Evolutionary conservation across 345 rosid genomes (phyloP).

Genomic region (Mercurialis annua): DNA sequence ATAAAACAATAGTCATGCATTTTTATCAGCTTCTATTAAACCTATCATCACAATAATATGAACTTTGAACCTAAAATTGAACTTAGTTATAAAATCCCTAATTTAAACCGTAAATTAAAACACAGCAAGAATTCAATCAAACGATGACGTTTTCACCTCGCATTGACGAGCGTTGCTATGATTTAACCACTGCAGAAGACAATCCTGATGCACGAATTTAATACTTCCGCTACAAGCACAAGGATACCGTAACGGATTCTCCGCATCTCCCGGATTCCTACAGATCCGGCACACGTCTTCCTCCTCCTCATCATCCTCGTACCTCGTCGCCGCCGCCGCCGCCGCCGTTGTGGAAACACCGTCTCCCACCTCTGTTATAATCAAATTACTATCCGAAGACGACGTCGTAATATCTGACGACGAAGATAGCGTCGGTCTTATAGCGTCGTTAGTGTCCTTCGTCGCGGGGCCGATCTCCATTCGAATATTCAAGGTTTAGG

Average conservation of each 20-base stretch:
- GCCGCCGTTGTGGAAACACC: conserved; percentile 18
- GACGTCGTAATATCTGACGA: conserved; percentile 8
- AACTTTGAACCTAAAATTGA: neutral
- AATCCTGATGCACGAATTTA: conserved; percentile 96
- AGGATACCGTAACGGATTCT: conserved; percentile 88
- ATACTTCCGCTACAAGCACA: conserved; percentile 99
- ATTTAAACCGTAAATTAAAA: neutral
- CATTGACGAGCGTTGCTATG: conserved; percentile 99
- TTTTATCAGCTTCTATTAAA: neutral
- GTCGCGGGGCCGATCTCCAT: conserved; percentile 54
- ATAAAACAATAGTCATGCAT: neutral
- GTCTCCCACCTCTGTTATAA: conserved; percentile 18
- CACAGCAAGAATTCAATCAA: too few relatives aligned
- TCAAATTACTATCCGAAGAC: conserved; percentile 15
- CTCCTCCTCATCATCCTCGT: conserved; percentile 79
- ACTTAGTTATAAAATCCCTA: neutral
- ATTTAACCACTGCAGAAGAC: conserved; percentile 98
- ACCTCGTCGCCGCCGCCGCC: conserved; percentile 24
- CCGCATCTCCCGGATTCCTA: conserved; percentile 88
- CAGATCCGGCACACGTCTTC: conserved; percentile 99
- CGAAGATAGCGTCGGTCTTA: conserved; percentile 11
- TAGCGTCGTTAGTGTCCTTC: conserved; percentile 13
- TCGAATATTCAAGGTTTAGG: neutral
- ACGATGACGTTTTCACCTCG: conserved; percentile 57
- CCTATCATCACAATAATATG: conserved; percentile 4